A percentile compares a stretch with the other conserved stretches of the same genome.
phyloP scores from a whole-genome alignment of 805 yeast genomes.

The Yarrowia sp. region DNA sequence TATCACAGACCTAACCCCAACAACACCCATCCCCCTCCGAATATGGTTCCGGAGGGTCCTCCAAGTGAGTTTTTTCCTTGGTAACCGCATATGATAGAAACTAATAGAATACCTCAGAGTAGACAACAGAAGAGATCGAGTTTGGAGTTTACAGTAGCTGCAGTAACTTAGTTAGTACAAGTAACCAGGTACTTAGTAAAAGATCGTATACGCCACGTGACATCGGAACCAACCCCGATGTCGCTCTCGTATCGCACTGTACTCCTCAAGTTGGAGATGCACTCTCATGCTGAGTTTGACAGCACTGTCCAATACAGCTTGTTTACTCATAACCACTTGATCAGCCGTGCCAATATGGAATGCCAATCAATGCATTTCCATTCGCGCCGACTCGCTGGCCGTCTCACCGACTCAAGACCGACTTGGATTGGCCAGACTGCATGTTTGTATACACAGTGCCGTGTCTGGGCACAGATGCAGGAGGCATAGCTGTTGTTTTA shows the following conservation, averaged over 20 bases:
- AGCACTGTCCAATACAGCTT: not conserved
- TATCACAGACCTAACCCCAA: not conserved
- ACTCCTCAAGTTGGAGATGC: not conserved
- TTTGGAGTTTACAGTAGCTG: no score
- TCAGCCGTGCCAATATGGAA: no score
- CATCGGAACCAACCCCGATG: no score
- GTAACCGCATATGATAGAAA: not conserved
- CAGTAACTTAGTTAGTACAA: no score
- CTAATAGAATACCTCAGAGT: not conserved
- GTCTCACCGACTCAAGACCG: no score
- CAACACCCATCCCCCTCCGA: not conserved
- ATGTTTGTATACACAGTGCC: not conserved
- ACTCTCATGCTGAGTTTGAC: not conserved
- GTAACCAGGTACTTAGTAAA: no score
- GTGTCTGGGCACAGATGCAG: not conserved
- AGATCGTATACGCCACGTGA: not conserved
- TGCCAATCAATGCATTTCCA: no score
- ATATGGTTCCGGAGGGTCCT: not conserved
- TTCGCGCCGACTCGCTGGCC: no score
- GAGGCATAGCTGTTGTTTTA: no score
- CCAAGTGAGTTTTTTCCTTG: constrained; percentile 2
- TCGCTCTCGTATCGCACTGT: not conserved
- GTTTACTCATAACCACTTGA: no score
- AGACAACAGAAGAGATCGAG: not conserved
- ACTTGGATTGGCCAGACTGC: no score